A percentile compares a stretch with the other conserved stretches of the same genome.
phyloP scores from a whole-genome alignment of 352 stramenopile species.

The Phytophthora sp. region DNA sequence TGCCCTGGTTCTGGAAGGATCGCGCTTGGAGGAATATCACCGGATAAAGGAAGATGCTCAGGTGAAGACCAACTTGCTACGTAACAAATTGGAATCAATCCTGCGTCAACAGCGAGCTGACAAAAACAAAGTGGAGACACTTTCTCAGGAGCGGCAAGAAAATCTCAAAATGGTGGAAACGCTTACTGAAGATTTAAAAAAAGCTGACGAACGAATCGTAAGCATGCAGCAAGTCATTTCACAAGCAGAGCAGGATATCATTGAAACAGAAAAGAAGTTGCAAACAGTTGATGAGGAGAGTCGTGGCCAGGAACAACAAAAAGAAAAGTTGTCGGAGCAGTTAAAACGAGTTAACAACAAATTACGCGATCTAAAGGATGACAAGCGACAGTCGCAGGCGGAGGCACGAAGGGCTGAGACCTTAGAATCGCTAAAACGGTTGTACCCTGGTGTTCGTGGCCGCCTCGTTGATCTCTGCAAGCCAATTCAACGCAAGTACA shows the following conservation, averaged over 20 bases:
- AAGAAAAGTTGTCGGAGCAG: constrained; percentile 71
- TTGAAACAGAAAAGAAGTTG: constrained; percentile 55
- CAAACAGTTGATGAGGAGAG: constrained; percentile 67
- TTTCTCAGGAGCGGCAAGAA: constrained; percentile 73
- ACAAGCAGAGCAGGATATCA: constrained; percentile 64
- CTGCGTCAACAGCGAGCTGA: constrained; percentile 70
- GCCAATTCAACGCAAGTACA: constrained; percentile 96
- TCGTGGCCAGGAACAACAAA: constrained; percentile 58
- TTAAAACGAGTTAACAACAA: constrained; percentile 80
- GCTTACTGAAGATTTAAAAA: constrained; percentile 63
- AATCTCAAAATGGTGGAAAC: constrained; percentile 74
- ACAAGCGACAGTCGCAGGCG: constrained; percentile 91
- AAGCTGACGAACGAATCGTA: constrained; percentile 64
- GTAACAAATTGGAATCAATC: constrained; percentile 75
- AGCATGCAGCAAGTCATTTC: constrained; percentile 80
- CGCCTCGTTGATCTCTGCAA: constrained; percentile 97
- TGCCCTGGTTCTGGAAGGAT: constrained; percentile 65
- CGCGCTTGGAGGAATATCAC: constrained; percentile 82
- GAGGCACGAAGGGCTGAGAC: constrained; percentile 84
- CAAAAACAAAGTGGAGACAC: constrained; percentile 72
- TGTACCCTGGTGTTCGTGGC: constrained; percentile 94
- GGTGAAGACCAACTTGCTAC: constrained; percentile 73
- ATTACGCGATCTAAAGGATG: constrained; percentile 93
- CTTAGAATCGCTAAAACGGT: constrained; percentile 82
- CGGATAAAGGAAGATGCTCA: constrained; percentile 80